phyloP scores from a whole-genome alignment of 306 rosid genomes.

The Pyrus pyrifolia region DNA sequence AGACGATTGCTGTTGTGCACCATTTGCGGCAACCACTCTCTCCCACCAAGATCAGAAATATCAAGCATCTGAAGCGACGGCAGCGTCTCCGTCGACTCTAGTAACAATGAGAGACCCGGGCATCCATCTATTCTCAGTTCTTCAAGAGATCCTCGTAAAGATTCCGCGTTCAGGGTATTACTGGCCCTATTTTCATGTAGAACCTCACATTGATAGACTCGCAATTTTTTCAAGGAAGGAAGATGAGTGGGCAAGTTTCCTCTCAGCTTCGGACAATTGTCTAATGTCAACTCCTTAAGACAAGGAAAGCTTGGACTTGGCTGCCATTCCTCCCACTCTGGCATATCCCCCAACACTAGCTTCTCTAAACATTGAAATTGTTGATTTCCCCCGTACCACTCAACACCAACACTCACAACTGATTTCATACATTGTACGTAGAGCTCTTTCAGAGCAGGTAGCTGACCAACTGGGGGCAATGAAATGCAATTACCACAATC shows the following conservation, averaged over 20 bases:
- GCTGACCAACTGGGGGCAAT: conserved; percentile 4
- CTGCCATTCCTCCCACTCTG: conserved; percentile 1
- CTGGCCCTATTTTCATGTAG: neutral
- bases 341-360: neutral
- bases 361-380: neutral
- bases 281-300: neutral
- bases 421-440: neutral
- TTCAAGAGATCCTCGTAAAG: neutral
- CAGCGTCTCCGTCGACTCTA: neutral
- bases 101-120: neutral
- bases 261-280: neutral
- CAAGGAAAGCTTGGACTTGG: neutral
- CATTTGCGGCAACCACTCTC: neutral
- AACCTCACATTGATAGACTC: no score
- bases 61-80: neutral
- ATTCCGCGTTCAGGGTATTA: neutral
- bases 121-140: neutral
- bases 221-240: neutral
- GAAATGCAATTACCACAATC: neutral
- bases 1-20: neutral
- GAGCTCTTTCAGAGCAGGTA: conserved; percentile 7
- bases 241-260: neutral
- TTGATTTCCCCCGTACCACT: neutral
- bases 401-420: neutral
- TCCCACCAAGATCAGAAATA: rapidly evolving